A percentile compares a stretch with the other conserved stretches of the same genome.
phyloP scores from a whole-genome alignment of 768 basidiomycete genomes.

The Termitomyces sp. region DNA sequence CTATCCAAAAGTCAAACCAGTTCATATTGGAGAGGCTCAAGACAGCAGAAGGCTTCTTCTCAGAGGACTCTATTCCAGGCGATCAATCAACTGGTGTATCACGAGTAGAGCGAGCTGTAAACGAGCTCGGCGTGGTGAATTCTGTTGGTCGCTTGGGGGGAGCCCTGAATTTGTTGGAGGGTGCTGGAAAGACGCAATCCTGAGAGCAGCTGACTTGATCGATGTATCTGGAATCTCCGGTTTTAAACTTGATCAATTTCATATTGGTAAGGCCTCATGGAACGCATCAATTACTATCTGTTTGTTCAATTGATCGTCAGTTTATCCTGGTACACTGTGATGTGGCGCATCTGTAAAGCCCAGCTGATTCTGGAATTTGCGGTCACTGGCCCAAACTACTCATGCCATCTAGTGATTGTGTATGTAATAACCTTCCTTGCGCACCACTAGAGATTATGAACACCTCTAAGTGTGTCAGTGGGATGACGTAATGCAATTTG shows the following conservation, averaged over 20 bases:
- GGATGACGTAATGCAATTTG: background rate
- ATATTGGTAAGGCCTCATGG: background rate
- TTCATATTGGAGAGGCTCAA: conserved; percentile 48
- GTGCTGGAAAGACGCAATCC: conserved; percentile 24
- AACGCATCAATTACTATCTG: too few species aligned
- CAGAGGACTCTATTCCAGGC: conserved; percentile 15
- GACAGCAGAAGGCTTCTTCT: conserved; percentile 43
- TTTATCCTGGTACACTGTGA: background rate
- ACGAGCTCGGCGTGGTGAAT: conserved; percentile 20
- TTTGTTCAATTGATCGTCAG: background rate
- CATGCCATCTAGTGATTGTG: background rate
- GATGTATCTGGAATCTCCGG: background rate
- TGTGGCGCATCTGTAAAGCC: background rate
- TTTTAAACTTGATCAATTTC: background rate
- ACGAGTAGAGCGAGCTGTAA: conserved; percentile 43
- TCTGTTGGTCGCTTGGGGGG: conserved; percentile 25
- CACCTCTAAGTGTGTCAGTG: background rate
- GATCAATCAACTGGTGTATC: conserved; percentile 28
- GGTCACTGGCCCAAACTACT: background rate
- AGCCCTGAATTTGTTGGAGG: conserved; percentile 42
- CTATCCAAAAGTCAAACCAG: conserved; percentile 40
- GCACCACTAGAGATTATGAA: too few species aligned
- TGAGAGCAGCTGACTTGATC: background rate
- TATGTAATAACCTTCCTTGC: background rate
- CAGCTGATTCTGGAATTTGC: too few species aligned